Base-by-base conservation (phyloP, 2,329 filamentous ascomycete species). In the Fusarium tuaranense region DNA sequence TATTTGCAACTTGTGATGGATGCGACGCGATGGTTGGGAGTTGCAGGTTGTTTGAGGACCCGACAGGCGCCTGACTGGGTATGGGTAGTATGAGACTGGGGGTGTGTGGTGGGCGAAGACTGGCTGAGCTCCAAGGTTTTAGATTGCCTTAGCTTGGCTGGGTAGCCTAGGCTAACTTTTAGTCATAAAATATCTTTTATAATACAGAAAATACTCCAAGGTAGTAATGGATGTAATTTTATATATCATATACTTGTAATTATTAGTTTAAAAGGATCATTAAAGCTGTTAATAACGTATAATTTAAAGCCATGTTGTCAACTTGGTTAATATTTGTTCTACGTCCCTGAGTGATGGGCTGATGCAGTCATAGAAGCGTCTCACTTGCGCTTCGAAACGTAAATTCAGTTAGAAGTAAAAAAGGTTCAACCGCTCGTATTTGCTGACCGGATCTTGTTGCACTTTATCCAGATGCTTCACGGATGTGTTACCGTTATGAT, bases 1-100 rank as follows among this genome's bases (percentile, higher is more conserved):
- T 83, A 83, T 75, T 72, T 83, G 81, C 68, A 30, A 30, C 48
- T 51, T 53, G 25, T 53, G 48, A 30, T 53, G 48, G 76, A 76
- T 72, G 69, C 57, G 60, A 74, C 60, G 71, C 71, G 65, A 75
- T 70, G 66, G 73, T 73, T 73, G 77, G 79, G 75, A 78, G 75
- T 77, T 76, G 70, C 48, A 64, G 20, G 53, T 46, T 46, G 41
- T 53, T 53, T 25, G 48, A 53, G 48, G 48, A 53, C 48, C 48
- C 48, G 25, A 53, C 25, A 53, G 48, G 48, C 48, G 48, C 48
- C 48, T 53, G 48, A 53, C 48, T 53, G 48, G 48, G 48, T 48
- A 48, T 46, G 41, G 41, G 41, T 39, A 39, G 41, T 44, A 44
- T 46, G 41, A 22, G 44, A 48, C 44, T 48, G 44, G 44, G 44